Evolutionary conservation across 768 basidiomycete species (phyloP).

Genomic region (Boletus sensibilis): DNA sequence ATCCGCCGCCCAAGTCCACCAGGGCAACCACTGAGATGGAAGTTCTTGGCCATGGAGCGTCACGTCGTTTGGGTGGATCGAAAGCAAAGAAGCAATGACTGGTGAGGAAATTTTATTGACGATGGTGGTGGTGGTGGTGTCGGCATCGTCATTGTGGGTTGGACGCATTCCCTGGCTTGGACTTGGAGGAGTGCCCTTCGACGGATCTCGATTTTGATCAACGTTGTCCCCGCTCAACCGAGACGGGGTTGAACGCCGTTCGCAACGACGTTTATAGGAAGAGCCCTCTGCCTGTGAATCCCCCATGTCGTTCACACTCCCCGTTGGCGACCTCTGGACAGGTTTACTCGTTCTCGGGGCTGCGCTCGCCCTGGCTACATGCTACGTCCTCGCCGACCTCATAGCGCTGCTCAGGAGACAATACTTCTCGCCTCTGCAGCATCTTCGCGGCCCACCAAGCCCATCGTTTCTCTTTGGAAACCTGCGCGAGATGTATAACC

Average conservation of each 20-base stretch:
- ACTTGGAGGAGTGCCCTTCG: neutral
- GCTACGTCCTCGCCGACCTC: slow-evolving; percentile 36
- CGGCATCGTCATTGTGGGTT: neutral
- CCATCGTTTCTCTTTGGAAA: slow-evolving; percentile 52
- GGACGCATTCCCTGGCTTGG: neutral
- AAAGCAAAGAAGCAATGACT: slow-evolving; percentile 35
- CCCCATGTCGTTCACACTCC: slow-evolving; percentile 2
- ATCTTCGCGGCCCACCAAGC: slow-evolving; percentile 46
- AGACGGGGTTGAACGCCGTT: neutral
- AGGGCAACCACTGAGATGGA: slow-evolving; percentile 29
- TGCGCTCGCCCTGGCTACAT: slow-evolving; percentile 17
- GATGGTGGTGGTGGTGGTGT: slow-evolving; percentile 15
- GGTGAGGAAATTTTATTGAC: slow-evolving; percentile 22
- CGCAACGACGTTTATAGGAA: neutral
- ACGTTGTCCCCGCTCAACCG: neutral
- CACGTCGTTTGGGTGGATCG: slow-evolving; percentile 49
- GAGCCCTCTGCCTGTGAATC: neutral
- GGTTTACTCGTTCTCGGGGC: neutral
- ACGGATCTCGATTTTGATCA: neutral
- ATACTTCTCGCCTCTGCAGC: slow-evolving; percentile 45
- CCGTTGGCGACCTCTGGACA: neutral
- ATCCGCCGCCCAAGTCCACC: slow-evolving; percentile 39
- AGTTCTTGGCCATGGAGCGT: slow-evolving; percentile 18
- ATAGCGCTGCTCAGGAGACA: slow-evolving; percentile 45
- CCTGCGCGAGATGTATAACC: slow-evolving; percentile 52